phyloP scores from a whole-genome alignment of 1,284 basidiomycete genomes.

The Ustilago bromivora region DNA sequence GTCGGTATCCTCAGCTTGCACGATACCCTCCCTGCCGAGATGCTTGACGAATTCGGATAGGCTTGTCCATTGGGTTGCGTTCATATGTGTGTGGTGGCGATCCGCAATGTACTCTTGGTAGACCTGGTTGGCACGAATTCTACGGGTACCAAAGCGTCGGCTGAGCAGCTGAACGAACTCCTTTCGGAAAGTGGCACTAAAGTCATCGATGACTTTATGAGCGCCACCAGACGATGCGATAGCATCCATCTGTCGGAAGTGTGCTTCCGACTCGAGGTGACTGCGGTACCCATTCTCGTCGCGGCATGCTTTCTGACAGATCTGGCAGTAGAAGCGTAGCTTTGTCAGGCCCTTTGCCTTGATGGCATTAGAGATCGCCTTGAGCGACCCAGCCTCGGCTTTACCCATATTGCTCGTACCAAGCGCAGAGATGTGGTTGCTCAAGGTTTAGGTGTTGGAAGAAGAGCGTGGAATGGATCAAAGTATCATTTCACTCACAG shows the following conservation, averaged over 20 bases:
- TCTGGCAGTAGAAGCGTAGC: slow-evolving; percentile 69
- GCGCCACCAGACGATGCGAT: slow-evolving; percentile 74
- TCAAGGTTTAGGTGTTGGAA: background rate
- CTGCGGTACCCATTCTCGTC: slow-evolving; percentile 69
- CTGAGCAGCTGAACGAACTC: slow-evolving; percentile 91
- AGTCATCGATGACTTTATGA: slow-evolving; percentile 88
- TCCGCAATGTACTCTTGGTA: slow-evolving; percentile 99
- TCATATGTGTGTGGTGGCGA: slow-evolving; percentile 97
- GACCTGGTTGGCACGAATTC: slow-evolving; percentile 82
- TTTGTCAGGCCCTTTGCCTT: slow-evolving; percentile 68
- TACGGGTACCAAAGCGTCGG: slow-evolving; percentile 71
- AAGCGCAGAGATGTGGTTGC: background rate
- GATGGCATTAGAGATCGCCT: slow-evolving; percentile 67
- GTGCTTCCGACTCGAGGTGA: slow-evolving; percentile 85
- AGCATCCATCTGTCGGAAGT: slow-evolving; percentile 94
- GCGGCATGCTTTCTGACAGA: slow-evolving; percentile 67
- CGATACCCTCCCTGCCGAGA: slow-evolving; percentile 87
- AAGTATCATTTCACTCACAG: background rate
- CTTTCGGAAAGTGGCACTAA: slow-evolving; percentile 87
- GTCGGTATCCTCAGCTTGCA: slow-evolving; percentile 95
- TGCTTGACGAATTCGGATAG: slow-evolving; percentile 93
- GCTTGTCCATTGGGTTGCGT: slow-evolving; percentile 96
- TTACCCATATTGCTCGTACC: slow-evolving; percentile 31
- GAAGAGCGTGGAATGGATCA: background rate
- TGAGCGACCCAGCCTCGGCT: slow-evolving; percentile 49